Conservation (phyloP, 768 basidiomycete genomes). For the Chlorophyllum brunneum region DNA sequence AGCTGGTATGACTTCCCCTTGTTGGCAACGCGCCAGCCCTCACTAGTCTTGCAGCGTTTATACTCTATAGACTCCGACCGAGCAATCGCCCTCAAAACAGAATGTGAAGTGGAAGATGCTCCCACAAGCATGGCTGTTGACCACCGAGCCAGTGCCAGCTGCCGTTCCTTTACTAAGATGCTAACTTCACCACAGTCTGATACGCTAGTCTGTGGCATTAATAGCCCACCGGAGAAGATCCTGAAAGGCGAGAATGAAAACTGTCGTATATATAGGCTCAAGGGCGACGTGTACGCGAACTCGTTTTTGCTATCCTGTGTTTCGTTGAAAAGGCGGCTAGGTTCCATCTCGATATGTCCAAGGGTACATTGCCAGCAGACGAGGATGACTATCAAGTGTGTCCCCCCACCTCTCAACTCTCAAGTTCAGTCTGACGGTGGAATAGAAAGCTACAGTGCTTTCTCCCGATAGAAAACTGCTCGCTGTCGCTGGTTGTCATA, state of each 20-base stretch:
- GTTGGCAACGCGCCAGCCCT: background rate
- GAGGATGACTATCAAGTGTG: constrained; percentile 86
- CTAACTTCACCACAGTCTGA: constrained; percentile 29
- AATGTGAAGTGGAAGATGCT: constrained; percentile 85
- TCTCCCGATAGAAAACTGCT: constrained; percentile 66
- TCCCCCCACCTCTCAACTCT: constrained; percentile 1
- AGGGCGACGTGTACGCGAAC: constrained; percentile 52
- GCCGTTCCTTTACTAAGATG: constrained; percentile 1
- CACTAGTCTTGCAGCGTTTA: constrained; percentile 48
- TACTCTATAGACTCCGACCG: constrained; percentile 57
- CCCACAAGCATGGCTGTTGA: constrained; percentile 93
- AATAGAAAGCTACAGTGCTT: constrained; percentile 82
- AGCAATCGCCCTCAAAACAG: constrained; percentile 52
- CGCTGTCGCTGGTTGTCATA: constrained; percentile 68
- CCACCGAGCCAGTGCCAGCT: constrained; percentile 41
- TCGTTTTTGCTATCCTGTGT: background rate
- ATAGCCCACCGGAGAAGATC: constrained; percentile 64
- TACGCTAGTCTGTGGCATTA: constrained; percentile 80
- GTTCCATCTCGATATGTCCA: constrained; percentile 12
- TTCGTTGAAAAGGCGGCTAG: background rate
- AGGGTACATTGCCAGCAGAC: constrained; percentile 56
- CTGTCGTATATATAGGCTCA: constrained; percentile 66
- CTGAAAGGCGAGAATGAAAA: constrained; percentile 75
- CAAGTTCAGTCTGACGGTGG: constrained; percentile 14
- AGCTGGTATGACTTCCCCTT: constrained; percentile 56